A percentile compares a stretch with the other conserved stretches of the same genome.
These are phyloP conservation scores for Pyrus hybrid DNA, from an alignment of 331 rosid species.

Conservation along the genomic window DNA sequence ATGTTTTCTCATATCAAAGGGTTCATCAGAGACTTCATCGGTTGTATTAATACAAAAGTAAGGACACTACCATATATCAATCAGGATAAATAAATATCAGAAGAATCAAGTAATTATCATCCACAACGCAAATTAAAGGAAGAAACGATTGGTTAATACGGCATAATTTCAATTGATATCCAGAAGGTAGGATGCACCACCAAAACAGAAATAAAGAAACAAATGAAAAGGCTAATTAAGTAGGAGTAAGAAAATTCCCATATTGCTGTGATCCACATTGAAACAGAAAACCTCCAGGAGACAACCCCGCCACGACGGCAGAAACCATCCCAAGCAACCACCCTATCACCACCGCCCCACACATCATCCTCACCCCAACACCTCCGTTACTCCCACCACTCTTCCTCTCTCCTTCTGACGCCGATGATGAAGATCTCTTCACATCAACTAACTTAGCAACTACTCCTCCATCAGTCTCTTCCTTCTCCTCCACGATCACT, in stretches of 20 bases:
- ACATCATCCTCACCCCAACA: constrained; percentile 2
- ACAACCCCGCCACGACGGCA: constrained; percentile 6
- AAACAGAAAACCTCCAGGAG: constrained; percentile 23
- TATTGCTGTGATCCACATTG: constrained; percentile 2
- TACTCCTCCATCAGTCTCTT: background rate
- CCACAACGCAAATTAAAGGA: background rate
- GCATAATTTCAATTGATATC: background rate
- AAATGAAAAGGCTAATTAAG: constrained; percentile 14
- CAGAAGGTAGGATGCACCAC: background rate
- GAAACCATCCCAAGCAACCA: constrained; percentile 40
- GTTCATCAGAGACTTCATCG: background rate
- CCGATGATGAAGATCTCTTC: background rate
- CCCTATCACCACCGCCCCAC: constrained; percentile 39
- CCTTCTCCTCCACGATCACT: constrained; percentile 5
- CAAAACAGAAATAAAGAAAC: background rate
- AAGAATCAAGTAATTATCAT: background rate
- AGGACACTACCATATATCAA: too few relatives aligned
- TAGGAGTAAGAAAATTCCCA: constrained; percentile 25
- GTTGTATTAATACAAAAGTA: too few relatives aligned
- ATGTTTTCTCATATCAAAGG: background rate
- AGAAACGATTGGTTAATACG: background rate
- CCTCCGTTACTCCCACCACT: background rate
- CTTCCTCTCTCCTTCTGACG: background rate
- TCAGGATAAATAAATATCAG: too few relatives aligned
- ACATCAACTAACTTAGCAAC: background rate